A percentile compares a stretch with the other conserved stretches of the same genome.
Evolutionary conservation across 257 asterid species (phyloP).

Genomic region (Anisodus acutangulus): DNA sequence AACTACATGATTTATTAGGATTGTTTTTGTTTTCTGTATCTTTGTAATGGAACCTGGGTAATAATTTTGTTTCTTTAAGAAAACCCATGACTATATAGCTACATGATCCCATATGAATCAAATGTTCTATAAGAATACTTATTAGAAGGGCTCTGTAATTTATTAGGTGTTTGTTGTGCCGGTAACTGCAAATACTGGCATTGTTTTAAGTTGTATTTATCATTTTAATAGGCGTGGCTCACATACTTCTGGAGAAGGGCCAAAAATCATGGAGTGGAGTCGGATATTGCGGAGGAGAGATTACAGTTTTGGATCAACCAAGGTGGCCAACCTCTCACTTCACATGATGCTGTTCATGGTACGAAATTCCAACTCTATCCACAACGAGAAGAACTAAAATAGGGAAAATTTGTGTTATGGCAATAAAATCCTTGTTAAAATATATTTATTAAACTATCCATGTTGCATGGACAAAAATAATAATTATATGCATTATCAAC

Average conservation of each 20-base stretch:
- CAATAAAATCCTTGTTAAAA: not conserved
- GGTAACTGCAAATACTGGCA: not conserved
- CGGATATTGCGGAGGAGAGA: constrained; percentile 83
- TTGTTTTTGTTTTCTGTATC: not conserved
- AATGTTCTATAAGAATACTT: not conserved
- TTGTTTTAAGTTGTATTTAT: not conserved
- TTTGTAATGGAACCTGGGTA: not conserved
- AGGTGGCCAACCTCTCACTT: constrained; percentile 49
- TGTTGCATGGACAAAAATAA: not conserved
- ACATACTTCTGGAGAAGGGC: constrained; percentile 87
- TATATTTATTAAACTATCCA: not conserved
- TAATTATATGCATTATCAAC: not conserved
- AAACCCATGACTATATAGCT: not conserved
- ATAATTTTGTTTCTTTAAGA: not conserved
- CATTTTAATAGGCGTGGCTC: constrained; percentile 66
- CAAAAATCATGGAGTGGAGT: constrained; percentile 63
- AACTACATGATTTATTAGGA: not conserved
- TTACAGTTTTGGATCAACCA: constrained; percentile 78
- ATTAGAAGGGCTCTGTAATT: not conserved
- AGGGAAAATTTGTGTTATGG: not conserved
- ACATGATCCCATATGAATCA: not conserved
- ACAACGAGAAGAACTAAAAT: not conserved
- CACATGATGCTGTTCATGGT: constrained; percentile 90
- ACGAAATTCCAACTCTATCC: constrained; percentile 6
- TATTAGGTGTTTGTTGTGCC: not conserved